Conservation (phyloP, 441 rosid genomes). For the Corymbia citriodora region DNA sequence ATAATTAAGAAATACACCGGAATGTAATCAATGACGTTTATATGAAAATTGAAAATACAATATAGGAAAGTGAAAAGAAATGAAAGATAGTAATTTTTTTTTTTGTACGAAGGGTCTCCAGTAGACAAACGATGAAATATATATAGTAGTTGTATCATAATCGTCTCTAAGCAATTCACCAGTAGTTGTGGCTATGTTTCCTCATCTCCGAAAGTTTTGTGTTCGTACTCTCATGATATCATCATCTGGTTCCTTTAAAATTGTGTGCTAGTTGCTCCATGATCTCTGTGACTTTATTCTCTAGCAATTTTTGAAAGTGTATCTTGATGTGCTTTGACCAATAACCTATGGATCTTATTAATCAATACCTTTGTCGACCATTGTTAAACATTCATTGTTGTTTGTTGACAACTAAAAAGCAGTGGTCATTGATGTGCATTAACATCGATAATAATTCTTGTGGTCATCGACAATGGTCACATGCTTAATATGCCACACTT, state of each 20-base stretch:
- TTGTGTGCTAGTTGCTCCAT: not conserved
- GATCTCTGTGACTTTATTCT: not conserved
- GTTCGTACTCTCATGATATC: not conserved
- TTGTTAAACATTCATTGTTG: not conserved
- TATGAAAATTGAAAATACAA: not conserved
- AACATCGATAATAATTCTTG: not conserved
- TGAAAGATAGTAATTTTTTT: not conserved
- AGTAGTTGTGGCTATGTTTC: not conserved
- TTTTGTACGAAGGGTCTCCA: not conserved
- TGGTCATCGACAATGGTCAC: not conserved
- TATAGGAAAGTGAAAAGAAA: not conserved
- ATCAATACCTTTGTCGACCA: not conserved
- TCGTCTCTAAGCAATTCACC: not conserved
- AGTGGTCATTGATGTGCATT: not conserved
- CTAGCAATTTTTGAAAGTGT: not conserved
- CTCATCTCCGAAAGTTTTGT: not conserved
- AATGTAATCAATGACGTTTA: too few relatives aligned
- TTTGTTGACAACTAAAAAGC: accelerated
- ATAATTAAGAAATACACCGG: too few relatives aligned
- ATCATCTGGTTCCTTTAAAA: not conserved
- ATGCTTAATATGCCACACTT: not conserved
- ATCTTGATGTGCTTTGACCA: too few relatives aligned
- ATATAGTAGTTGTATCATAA: too few relatives aligned
- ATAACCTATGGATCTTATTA: not conserved
- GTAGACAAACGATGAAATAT: not conserved